Percentiles rank a stretch among this genome's conserved stretches.
Conservation (phyloP, 2,329 filamentous ascomycete species). For the Trichocomaceae sp. region DNA sequence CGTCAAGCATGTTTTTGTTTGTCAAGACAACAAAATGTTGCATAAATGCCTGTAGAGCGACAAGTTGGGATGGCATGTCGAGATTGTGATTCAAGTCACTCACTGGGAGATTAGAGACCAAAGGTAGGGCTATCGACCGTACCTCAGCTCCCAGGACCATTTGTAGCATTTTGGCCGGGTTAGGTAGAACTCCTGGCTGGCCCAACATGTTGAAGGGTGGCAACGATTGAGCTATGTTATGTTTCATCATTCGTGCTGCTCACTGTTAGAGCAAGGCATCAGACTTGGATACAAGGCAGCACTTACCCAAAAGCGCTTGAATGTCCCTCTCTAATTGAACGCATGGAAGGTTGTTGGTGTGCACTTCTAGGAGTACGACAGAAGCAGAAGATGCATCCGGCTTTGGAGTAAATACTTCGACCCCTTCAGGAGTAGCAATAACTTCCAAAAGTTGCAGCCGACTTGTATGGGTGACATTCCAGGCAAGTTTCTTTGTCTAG, state of each 20-base stretch:
- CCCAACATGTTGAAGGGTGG: not conserved
- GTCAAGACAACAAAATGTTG: not conserved
- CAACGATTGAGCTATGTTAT: not conserved
- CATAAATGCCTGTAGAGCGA: not conserved
- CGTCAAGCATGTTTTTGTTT: not conserved
- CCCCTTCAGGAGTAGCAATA: constrained; percentile 8
- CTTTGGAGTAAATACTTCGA: constrained; percentile 5
- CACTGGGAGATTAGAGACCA: not conserved
- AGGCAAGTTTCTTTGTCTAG: not conserved
- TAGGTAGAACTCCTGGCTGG: not conserved
- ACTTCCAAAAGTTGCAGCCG: not conserved
- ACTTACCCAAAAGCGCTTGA: not conserved
- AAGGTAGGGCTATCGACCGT: not conserved
- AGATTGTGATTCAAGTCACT: not conserved
- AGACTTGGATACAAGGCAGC: not conserved
- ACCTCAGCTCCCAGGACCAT: not conserved
- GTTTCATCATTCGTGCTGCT: not conserved
- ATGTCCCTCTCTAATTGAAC: constrained; percentile 1
- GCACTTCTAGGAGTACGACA: not conserved
- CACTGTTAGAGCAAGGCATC: not conserved
- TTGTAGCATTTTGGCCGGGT: not conserved
- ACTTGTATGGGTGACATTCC: constrained; percentile 6
- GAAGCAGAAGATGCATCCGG: not conserved
- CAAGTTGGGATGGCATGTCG: not conserved
- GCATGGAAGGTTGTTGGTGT: constrained; percentile 4